Evolutionary conservation across 495 filamentous ascomycete genomes (phyloP), one percentile per base, ranked within the genome.

Genomic region (Penicillium bialowiezense): DNA sequence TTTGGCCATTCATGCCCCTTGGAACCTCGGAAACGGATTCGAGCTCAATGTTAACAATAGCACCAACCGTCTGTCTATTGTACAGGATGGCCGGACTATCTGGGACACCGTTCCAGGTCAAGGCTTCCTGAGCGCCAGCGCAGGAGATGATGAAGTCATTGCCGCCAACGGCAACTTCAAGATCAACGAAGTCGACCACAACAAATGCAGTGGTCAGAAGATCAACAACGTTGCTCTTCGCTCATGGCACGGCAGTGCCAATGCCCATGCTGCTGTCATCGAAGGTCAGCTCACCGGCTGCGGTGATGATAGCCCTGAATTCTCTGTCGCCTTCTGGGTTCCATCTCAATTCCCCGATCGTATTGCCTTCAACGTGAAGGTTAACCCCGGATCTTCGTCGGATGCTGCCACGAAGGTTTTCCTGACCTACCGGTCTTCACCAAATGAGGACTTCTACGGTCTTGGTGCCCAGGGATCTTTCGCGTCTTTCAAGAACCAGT

Each of bases 401-500:
- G 34, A 52, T 23, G 28, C 51, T 1, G 21, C 37, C 2, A 56
- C 38, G 18, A 59, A 62, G 40, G 5, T 62, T 12, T 62, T 52
- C 38, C 38, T 62, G 21, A 59, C 50, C 20, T 62, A 59, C 28
- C 43, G 43, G 10, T 62, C 59, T 7, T 56, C 52, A 0, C 23
- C 52, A 3, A 53, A 51, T 3, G 62, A 65, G 21, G 55, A 65
- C 29, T 59, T 65, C 42, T 65, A 65, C 33, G 62, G 62, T 15
- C 35, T 65, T 5, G 62, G 62, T 41, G 59, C 40, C 5, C 62
- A 65, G 39, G 62, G 47, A 2, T 65, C 62, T 13, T 65, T 62
- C 18, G 59, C 62, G 0, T 65, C 62, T 1, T 41, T 65, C 50
- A 65, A 65, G 28, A 65, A 62, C 33, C 59, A 59, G 23, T 51